Percentiles rank a stretch among this genome's conserved stretches.
These are phyloP conservation scores for Mycena epipterygia DNA, from an alignment of 768 basidiomycete species.

Conservation along the genomic window DNA sequence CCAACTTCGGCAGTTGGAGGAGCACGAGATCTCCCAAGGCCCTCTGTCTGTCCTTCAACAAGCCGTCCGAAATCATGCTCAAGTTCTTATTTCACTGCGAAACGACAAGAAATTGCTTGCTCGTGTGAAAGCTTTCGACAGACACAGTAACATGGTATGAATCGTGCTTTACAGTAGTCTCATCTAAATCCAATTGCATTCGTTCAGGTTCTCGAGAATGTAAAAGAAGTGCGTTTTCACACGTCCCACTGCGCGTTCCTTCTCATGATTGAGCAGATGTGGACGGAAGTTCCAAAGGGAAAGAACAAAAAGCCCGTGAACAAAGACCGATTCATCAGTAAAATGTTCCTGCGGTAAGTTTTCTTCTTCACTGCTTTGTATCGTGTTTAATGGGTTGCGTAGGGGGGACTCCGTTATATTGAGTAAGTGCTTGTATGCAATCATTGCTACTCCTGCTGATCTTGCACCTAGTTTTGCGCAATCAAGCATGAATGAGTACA, in stretches of 20 bases:
- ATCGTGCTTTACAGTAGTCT: slow-evolving; percentile 2
- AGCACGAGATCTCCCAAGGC: slow-evolving; percentile 99
- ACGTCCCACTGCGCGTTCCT: neutral
- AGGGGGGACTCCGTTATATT: slow-evolving; percentile 99
- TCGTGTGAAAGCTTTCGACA: slow-evolving; percentile 97
- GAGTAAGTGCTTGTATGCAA: slow-evolving; percentile 62
- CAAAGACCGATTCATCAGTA: slow-evolving; percentile 99
- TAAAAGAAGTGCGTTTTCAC: slow-evolving; percentile 83
- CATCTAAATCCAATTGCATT: slow-evolving; percentile 29
- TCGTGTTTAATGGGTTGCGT: slow-evolving; percentile 22
- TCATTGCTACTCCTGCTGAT: slow-evolving; percentile 51
- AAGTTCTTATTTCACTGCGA: slow-evolving; percentile 95
- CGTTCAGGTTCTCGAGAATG: slow-evolving; percentile 92
- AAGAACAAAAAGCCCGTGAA: slow-evolving; percentile 99
- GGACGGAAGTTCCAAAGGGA: slow-evolving; percentile 98
- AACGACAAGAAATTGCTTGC: slow-evolving; percentile 99
- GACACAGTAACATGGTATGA: slow-evolving; percentile 98
- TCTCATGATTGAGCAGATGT: slow-evolving; percentile 76
- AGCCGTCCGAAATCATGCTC: slow-evolving; percentile 96
- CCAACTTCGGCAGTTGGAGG: slow-evolving; percentile 94
- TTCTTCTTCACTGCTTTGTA: slow-evolving; percentile 8
- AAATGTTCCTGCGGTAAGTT: slow-evolving; percentile 94
- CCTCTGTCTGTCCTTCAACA: slow-evolving; percentile 96
- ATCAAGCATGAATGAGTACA: slow-evolving; percentile 65
- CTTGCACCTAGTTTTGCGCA: slow-evolving; percentile 73